A percentile compares a stretch with the other conserved stretches of the same genome.
Evolutionary conservation across 2,329 filamentous ascomycete genomes (phyloP).

Genomic region (Dactylonectria estremocensis): DNA sequence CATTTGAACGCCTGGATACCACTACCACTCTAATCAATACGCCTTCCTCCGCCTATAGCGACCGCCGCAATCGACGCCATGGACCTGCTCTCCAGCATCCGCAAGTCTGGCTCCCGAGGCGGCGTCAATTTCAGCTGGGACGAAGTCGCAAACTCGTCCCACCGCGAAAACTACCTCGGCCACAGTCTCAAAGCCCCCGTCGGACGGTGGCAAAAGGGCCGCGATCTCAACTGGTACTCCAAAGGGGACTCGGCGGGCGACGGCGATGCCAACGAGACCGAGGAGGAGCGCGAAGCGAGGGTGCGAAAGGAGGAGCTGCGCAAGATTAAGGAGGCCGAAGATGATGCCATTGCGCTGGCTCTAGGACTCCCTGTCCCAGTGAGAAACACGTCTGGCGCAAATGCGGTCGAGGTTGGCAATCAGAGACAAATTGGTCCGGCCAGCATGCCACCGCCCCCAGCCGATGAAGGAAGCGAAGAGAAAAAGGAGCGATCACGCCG

Average conservation of each 20-base stretch:
- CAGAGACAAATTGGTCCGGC: slow-evolving; percentile 54
- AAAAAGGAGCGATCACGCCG: slow-evolving; percentile 51
- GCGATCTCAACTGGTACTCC: slow-evolving; percentile 76
- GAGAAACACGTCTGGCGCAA: slow-evolving; percentile 72
- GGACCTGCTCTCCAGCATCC: slow-evolving; percentile 94
- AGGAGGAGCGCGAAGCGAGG: slow-evolving; percentile 70
- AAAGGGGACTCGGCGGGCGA: slow-evolving; percentile 64
- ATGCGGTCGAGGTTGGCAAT: slow-evolving; percentile 75
- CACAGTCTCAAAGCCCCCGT: slow-evolving; percentile 94
- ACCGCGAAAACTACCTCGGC: slow-evolving; percentile 92
- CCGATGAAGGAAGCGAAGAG: slow-evolving; percentile 44
- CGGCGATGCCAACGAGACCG: slow-evolving; percentile 68
- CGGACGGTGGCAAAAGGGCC: slow-evolving; percentile 90
- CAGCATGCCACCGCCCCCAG: slow-evolving; percentile 41
- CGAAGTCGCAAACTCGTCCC: slow-evolving; percentile 87
- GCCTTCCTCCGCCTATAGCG: neutral
- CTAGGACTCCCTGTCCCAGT: slow-evolving; percentile 83
- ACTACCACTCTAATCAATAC: neutral
- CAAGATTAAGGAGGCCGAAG: slow-evolving; percentile 90
- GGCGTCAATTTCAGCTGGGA: slow-evolving; percentile 98
- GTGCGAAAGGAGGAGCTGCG: slow-evolving; percentile 84
- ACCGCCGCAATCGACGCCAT: slow-evolving; percentile 64
- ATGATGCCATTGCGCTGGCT: slow-evolving; percentile 88
- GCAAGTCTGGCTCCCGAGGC: slow-evolving; percentile 91
- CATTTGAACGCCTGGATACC: neutral